Conservation (phyloP, 805 yeast genomes). For the Dipodascus albidus region DNA sequence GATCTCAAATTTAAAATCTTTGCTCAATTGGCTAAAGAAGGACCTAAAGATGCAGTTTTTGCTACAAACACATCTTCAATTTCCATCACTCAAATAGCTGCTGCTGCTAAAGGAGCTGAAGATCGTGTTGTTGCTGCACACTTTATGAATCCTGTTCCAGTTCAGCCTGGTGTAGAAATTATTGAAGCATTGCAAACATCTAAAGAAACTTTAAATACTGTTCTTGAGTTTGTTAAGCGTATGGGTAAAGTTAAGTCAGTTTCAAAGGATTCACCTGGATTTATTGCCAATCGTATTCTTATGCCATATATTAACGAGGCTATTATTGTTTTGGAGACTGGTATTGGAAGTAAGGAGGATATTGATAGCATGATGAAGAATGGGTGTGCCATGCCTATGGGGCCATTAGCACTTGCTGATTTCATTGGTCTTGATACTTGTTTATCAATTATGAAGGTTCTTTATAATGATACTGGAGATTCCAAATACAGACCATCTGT, state of each 20-base stretch:
- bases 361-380: slow-evolving; percentile 34
- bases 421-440: slow-evolving; percentile 35
- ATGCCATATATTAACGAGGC: slow-evolving; percentile 36
- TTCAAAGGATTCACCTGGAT: slow-evolving; percentile 32
- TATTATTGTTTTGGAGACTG: slow-evolving; percentile 28
- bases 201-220: slow-evolving; percentile 22
- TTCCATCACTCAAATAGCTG: slow-evolving; percentile 32
- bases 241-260: slow-evolving; percentile 30
- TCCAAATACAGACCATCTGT: slow-evolving; percentile 32
- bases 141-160: slow-evolving; percentile 37
- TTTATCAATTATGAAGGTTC: slow-evolving; percentile 31
- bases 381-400: slow-evolving; percentile 38
- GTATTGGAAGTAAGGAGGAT: slow-evolving; percentile 30
- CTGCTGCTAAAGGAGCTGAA: slow-evolving; percentile 32
- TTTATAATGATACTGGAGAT: slow-evolving; percentile 30
- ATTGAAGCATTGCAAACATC: slow-evolving; percentile 32
- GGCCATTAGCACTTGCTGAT: slow-evolving; percentile 33
- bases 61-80: slow-evolving; percentile 34
- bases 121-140: slow-evolving; percentile 31
- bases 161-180: slow-evolving; percentile 33
- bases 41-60: slow-evolving; percentile 23
- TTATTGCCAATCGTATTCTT: slow-evolving; percentile 32
- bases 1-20: slow-evolving; percentile 27
- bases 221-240: slow-evolving; percentile 23
- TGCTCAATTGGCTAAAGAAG: slow-evolving; percentile 22